Evolutionary conservation across 805 yeast species (phyloP), one percentile per base, ranked within the genome.

Genomic region (Blastobotrys terrestris): DNA sequence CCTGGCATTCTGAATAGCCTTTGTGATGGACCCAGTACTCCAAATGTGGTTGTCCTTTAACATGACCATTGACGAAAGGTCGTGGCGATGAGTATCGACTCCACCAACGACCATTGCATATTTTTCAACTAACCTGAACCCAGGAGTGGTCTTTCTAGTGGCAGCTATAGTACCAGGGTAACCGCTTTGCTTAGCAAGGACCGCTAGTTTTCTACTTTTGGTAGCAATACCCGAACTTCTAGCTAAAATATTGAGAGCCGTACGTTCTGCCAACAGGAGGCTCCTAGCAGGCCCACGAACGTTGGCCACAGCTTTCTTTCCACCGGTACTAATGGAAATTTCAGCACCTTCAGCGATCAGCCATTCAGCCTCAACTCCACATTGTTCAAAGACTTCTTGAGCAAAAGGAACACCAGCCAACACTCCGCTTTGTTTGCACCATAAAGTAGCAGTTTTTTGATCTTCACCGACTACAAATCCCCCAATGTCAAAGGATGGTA

Each of bases 71-170:
- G 94, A 80, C 45, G 94, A 84, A 53, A 91, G 78, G 66, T 92
- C 97, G 65, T 88, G 88, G 58, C 98, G 77, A 68, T 91, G 98
- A 52, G 94, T 78, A 65, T 91, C 98, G 52, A 88, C 86, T 2
- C 97, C 97, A 31, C 97, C 98, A 7, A 91, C 95, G 31, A 88
- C 72, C 98, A 91, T 92, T 20, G 96, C 85, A 70, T 91, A 91
- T 67, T 91, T 91, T 66, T 91, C 98, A 53, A 92, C 71, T 44
- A 84, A 74, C 63, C 98, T 80, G 57, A 91, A 77, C 0, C 98
- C 98, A 0, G 98, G 98, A 0, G 98, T 92, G n/a, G 97, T 92
- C 70, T 91, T 91, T 65, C 98, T 79, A 1, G 98, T 91, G 4
- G 97, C 98, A 0, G 98, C 97, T 65, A 91, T 89, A 20, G 84